Conservation (phyloP, 2,329 filamentous ascomycete genomes). For the Colletotrichum endophyticum region DNA sequence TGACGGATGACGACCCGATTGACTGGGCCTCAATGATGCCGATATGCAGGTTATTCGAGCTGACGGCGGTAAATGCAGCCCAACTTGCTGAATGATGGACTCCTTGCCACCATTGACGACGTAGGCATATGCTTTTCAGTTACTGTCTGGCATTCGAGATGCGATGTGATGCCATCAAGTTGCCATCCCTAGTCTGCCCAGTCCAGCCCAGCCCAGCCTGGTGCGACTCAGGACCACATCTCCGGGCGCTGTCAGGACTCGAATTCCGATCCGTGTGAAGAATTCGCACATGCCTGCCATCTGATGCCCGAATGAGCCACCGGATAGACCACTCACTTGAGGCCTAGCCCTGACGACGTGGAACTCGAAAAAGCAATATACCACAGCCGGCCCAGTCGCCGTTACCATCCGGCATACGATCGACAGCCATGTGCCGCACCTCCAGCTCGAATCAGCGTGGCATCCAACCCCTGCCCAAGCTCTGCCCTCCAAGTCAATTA, state of each 20-base stretch:
- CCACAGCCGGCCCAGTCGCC: constrained; percentile 2
- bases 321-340: neutral
- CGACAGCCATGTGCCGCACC: constrained; percentile 9
- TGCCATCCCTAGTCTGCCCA: neutral
- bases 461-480: neutral
- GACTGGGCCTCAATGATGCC: constrained; percentile 1
- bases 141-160: neutral
- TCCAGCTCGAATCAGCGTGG: neutral
- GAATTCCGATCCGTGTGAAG: neutral
- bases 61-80: neutral
- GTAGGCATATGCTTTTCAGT: neutral
- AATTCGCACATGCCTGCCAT: constrained; percentile 4
- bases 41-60: constrained; percentile 7
- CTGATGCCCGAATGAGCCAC: neutral
- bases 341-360: neutral
- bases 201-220: neutral
- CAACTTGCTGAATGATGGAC: neutral
- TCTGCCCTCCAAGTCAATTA: neutral
- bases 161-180: neutral
- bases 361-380: constrained; percentile 14
- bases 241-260: neutral
- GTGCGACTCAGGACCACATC: neutral
- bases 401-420: constrained; percentile 1
- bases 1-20: constrained; percentile 18
- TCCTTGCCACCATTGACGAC: neutral